Evolutionary conservation across 208 protist genomes (phyloP).

Genomic region (Trypanosoma brucei): DNA sequence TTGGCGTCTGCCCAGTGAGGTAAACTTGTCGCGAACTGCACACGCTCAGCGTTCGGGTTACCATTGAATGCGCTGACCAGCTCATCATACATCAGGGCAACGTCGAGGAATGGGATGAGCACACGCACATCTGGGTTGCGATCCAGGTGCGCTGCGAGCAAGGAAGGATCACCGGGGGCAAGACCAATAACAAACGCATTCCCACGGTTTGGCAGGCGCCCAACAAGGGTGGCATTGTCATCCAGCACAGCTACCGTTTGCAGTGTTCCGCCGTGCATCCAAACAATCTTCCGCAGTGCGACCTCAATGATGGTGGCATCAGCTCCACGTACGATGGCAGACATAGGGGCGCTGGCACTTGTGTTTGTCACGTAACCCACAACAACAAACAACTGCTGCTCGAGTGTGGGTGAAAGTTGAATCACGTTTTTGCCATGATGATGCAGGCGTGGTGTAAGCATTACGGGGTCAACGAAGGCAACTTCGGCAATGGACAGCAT

Average conservation of each 20-base stretch:
- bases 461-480: slow-evolving; percentile 4
- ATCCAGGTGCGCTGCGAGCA: slow-evolving; percentile 19
- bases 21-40: slow-evolving; percentile 41
- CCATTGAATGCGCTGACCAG: slow-evolving; percentile 23
- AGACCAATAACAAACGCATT: slow-evolving; percentile 21
- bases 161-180: slow-evolving; percentile 6
- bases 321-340: background rate
- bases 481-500: background rate
- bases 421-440: background rate
- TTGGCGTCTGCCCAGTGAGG: slow-evolving; percentile 38
- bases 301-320: background rate
- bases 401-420: slow-evolving; percentile 1
- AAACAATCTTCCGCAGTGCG: background rate
- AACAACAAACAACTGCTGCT: slow-evolving; percentile 8
- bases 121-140: slow-evolving; percentile 13
- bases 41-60: slow-evolving; percentile 9
- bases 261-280: slow-evolving; percentile 13
- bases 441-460: background rate
- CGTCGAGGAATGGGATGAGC: slow-evolving; percentile 32
- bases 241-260: slow-evolving; percentile 1
- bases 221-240: background rate
- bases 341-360: background rate
- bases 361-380: background rate
- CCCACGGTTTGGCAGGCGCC: background rate
- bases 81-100: slow-evolving; percentile 26